phyloP scores from a whole-genome alignment of 2,329 filamentous ascomycete genomes.

The Dactylellina cionopaga region DNA sequence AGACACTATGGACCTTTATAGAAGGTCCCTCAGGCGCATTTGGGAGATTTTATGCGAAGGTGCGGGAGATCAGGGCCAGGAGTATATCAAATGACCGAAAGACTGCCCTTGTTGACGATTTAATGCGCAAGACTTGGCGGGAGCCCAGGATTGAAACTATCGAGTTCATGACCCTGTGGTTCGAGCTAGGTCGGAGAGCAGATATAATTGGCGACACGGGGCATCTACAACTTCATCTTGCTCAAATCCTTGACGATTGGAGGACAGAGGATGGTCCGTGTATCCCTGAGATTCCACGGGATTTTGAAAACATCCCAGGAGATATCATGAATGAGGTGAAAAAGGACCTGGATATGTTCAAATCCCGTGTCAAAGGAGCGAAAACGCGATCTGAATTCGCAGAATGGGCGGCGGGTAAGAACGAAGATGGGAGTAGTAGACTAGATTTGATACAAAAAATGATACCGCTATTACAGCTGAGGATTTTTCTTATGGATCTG shows the following conservation, averaged over 20 bases:
- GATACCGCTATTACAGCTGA: slow-evolving; percentile 25
- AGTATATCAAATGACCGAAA: no score
- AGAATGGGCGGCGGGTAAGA: slow-evolving; percentile 2
- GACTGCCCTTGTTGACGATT: not conserved
- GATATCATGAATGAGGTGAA: not conserved
- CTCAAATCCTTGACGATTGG: slow-evolving; percentile 3
- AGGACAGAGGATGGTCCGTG: not conserved
- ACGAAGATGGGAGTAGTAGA: not conserved
- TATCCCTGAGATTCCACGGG: not conserved
- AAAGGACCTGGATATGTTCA: no score
- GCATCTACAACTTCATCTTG: not conserved
- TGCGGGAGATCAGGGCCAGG: no score
- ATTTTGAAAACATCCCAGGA: not conserved
- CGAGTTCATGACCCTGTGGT: slow-evolving; percentile 14
- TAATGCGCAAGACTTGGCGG: no score
- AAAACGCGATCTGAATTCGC: not conserved
- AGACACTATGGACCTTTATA: slow-evolving; percentile 10
- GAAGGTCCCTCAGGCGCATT: slow-evolving; percentile 1
- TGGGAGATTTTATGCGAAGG: slow-evolving; percentile 6
- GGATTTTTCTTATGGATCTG: slow-evolving; percentile 30
- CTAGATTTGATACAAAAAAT: not conserved
- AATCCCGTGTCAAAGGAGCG: no score
- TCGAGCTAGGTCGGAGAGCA: not conserved
- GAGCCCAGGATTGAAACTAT: not conserved
- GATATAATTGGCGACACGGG: slow-evolving; percentile 6